phyloP scores from a whole-genome alignment of 164 flowering plant genomes.

The Litsea cubeba region DNA sequence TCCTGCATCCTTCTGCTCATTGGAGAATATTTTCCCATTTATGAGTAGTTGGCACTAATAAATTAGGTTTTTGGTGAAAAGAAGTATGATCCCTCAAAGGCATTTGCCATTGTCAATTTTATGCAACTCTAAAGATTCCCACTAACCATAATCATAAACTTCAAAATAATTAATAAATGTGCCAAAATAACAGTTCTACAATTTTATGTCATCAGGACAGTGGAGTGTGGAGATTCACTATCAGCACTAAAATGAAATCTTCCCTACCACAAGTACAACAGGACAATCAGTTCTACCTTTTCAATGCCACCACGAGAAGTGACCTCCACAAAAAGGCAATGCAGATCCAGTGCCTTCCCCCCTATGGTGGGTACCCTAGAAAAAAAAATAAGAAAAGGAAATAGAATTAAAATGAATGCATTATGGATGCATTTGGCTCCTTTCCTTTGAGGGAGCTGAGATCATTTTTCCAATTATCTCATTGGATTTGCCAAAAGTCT shows the following conservation, averaged over 20 bases:
- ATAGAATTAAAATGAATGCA: not conserved
- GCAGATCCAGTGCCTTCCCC: constrained; percentile 66
- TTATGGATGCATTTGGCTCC: not conserved
- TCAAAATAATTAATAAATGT: not conserved
- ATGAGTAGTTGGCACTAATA: not conserved
- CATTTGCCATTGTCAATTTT: not conserved
- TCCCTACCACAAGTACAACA: not conserved
- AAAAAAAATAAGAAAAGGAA: constrained; percentile 1
- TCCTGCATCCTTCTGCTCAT: too few species aligned
- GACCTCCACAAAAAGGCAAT: constrained; percentile 75
- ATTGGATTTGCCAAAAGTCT: too few species aligned
- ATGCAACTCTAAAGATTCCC: not conserved
- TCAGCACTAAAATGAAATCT: not conserved
- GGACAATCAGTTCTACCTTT: constrained; percentile 36
- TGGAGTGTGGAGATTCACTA: not conserved
- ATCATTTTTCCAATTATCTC: not conserved
- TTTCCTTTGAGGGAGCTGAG: not conserved
- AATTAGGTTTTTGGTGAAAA: not conserved
- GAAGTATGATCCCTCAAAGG: not conserved
- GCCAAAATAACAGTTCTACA: not conserved
- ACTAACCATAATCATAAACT: not conserved
- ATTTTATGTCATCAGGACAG: not conserved
- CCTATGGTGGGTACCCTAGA: constrained; percentile 74
- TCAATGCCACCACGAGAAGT: constrained; percentile 86
- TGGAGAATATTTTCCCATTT: too few species aligned